Conservation (phyloP, 2,329 filamentous ascomycete genomes). For the Helotiales sp. region DNA sequence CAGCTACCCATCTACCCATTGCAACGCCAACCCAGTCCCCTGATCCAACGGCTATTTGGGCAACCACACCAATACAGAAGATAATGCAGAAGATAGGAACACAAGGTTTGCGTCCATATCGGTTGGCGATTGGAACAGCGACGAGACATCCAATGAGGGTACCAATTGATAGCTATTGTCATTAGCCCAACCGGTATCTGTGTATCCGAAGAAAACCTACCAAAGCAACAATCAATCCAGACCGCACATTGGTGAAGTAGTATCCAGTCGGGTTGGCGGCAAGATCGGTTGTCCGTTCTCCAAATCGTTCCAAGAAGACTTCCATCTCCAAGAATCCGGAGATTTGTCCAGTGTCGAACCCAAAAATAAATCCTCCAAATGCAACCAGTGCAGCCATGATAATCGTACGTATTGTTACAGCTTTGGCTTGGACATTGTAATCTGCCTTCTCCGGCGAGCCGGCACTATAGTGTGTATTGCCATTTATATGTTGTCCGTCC, state of each 20-base stretch:
- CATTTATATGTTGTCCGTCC: constrained; percentile 1
- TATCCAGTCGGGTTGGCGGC: constrained; percentile 29
- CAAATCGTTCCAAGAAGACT: constrained; percentile 57
- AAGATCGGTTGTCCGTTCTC: constrained; percentile 33
- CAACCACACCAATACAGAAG: constrained; percentile 63
- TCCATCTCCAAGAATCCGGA: constrained; percentile 61
- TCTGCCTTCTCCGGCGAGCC: constrained; percentile 9
- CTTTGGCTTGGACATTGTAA: neutral
- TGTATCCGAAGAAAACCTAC: constrained; percentile 41
- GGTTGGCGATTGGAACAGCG: constrained; percentile 69
- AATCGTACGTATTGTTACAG: constrained; percentile 23
- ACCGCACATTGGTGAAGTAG: constrained; percentile 57
- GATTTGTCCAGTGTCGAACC: constrained; percentile 41
- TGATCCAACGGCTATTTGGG: constrained; percentile 60
- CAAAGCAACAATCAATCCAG: constrained; percentile 63
- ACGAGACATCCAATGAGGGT: constrained; percentile 79
- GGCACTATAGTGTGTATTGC: neutral
- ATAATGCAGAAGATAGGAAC: constrained; percentile 55
- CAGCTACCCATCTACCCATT: constrained; percentile 65
- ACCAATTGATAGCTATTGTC: constrained; percentile 66
- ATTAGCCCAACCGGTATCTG: constrained; percentile 48
- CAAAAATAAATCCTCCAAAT: constrained; percentile 36
- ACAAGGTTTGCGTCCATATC: constrained; percentile 59
- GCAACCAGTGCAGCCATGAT: constrained; percentile 28
- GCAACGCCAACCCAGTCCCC: constrained; percentile 61